Evolutionary conservation across 2,329 filamentous ascomycete species (phyloP).

Genomic region (Apiospora saccharicola): DNA sequence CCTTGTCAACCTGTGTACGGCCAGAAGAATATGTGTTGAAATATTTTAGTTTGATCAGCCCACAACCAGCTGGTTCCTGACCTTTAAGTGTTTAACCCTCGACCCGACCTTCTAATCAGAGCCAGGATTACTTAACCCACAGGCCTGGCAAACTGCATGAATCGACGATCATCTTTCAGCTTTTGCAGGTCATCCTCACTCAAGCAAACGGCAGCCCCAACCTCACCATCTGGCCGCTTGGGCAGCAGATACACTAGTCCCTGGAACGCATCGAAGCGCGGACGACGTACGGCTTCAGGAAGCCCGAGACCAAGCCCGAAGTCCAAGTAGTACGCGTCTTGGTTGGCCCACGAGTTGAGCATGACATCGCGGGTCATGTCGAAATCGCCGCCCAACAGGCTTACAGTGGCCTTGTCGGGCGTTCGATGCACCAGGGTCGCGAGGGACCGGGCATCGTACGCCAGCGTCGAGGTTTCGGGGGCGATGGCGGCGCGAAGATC

Average conservation of each 20-base stretch:
- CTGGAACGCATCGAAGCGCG: conserved; percentile 53
- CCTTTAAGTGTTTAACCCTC: neutral
- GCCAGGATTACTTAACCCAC: conserved; percentile 38
- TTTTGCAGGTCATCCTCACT: conserved; percentile 55
- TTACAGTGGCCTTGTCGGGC: conserved; percentile 43
- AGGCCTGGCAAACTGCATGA: conserved; percentile 47
- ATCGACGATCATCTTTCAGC: conserved; percentile 52
- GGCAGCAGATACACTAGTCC: conserved; percentile 60
- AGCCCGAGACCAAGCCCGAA: conserved; percentile 55
- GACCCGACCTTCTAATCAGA: neutral
- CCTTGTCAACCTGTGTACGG: neutral
- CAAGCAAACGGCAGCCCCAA: conserved; percentile 54
- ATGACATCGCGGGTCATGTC: conserved; percentile 53
- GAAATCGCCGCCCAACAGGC: conserved; percentile 32
- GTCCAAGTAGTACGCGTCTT: conserved; percentile 52
- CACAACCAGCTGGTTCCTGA: neutral
- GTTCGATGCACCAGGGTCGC: conserved; percentile 48
- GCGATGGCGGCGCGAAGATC: neutral
- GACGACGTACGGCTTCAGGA: conserved; percentile 56
- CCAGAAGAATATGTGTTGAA: neutral
- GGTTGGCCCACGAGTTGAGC: conserved; percentile 62
- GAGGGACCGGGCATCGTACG: conserved; percentile 47
- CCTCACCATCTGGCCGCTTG: conserved; percentile 48
- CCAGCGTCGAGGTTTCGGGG: conserved; percentile 40
- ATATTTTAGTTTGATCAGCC: neutral